Evolutionary conservation across 176 grass and related monocot genomes (phyloP), one percentile per base, ranked within the genome.

Genomic region (Avena sativa): DNA sequence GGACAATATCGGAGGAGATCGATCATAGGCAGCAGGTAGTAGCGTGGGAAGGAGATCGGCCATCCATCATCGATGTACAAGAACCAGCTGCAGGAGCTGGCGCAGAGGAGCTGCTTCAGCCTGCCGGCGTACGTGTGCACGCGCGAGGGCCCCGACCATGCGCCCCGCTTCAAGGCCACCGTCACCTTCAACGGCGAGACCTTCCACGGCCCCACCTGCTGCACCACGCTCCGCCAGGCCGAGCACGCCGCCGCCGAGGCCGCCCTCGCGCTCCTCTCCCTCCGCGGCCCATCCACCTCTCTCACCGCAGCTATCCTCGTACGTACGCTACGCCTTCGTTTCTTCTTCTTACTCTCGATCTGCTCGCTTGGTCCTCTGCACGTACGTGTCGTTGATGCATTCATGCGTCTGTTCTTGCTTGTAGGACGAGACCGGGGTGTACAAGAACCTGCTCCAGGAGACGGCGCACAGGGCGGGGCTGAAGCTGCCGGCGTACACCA

Each of bases 21-120:
- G 11, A 12, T 66, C 23, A 5, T 76, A 76, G 25, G 16, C 26
- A 30, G 20, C 28, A 2, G 17, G 59, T 71, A 17, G 59, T 71
- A 17, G 64, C 0, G 38, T 10, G 0, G 38, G 6, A 4, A 10
- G 19, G 19, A 1, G 12, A 23, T 13, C 19, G 26, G 9, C 0
- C 23, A 2, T 13, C 0, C 61, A 2, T 64, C 62, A 9, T 74
- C 16, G 47, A 98, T 98, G 95, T 95, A 92, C 81, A 95, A 98
- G 89, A 98, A 98, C 88, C 95, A 98, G 83, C 90, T 98, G 38
- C 95, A 98, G 90, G 95, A 98, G 87, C 89, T 98, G 80, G 95
- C 95, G 68, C 95, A 98, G 88, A 86, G 95, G 85, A 98, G 95
- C 91, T 98, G 95, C 89, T 98, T 98, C 91, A 93, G 83, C 76